A percentile compares a stretch with the other conserved stretches of the same genome.
Conservation (phyloP, 805 yeast species). For the Cyberlindnera nakhonratchasimensis region DNA sequence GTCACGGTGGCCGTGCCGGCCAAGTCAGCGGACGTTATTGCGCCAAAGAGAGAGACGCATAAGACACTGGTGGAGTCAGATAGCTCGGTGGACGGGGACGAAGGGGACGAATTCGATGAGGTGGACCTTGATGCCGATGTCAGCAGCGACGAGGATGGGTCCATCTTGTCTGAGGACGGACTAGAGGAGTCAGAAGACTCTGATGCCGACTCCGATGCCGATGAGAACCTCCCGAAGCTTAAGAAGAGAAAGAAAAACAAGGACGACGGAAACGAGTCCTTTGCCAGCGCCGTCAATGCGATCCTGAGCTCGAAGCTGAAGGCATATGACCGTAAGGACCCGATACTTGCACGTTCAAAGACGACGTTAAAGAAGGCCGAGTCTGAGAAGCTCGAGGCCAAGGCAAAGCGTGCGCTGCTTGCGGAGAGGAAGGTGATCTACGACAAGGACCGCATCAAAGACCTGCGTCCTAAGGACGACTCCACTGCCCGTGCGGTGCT, state of each 20-base stretch:
- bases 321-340: slow-evolving; percentile 85
- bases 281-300: slow-evolving; percentile 80
- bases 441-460: slow-evolving; percentile 63
- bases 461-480: slow-evolving; percentile 63
- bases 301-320: slow-evolving; percentile 81
- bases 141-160: slow-evolving; percentile 11
- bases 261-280: slow-evolving; percentile 71
- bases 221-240: slow-evolving; percentile 42
- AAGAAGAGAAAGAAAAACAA: slow-evolving; percentile 53
- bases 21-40: neutral
- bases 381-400: slow-evolving; percentile 74
- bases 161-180: slow-evolving; percentile 11
- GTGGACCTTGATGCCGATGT: slow-evolving; percentile 17
- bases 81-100: too few species aligned
- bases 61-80: neutral
- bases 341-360: slow-evolving; percentile 84
- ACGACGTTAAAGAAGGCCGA: slow-evolving; percentile 68
- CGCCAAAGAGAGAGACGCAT: neutral
- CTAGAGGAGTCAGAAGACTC: slow-evolving; percentile 20
- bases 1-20: slow-evolving; percentile 20
- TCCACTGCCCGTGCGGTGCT: slow-evolving; percentile 53
- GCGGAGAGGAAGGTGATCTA: slow-evolving; percentile 67
- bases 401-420: slow-evolving; percentile 68
- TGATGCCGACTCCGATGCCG: slow-evolving; percentile 28
- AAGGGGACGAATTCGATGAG: slow-evolving; percentile 10